phyloP scores from a whole-genome alignment of 2,329 filamentous ascomycete species.

The Trichophyton rubrum region DNA sequence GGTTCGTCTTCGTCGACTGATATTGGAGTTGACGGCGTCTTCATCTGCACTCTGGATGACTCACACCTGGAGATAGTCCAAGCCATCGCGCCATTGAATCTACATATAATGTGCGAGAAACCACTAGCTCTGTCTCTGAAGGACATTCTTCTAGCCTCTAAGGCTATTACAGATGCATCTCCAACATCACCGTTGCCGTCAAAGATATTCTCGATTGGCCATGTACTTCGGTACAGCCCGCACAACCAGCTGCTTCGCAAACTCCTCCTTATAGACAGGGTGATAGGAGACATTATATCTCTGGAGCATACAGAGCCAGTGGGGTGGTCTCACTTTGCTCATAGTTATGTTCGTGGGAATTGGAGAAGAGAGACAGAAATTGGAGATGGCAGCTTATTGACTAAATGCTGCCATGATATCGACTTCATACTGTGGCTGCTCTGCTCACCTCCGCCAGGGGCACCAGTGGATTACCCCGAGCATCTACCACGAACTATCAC shows the following conservation, averaged over 20 bases:
- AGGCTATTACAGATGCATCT: slow-evolving; percentile 17
- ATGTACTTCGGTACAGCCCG: slow-evolving; percentile 85
- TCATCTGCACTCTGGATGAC: slow-evolving; percentile 72
- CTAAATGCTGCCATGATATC: slow-evolving; percentile 93
- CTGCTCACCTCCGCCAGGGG: slow-evolving; percentile 51
- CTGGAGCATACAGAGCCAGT: slow-evolving; percentile 89
- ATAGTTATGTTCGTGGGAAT: slow-evolving; percentile 83
- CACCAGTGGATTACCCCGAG: slow-evolving; percentile 33
- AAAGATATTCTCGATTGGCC: slow-evolving; percentile 74
- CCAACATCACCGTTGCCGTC: slow-evolving; percentile 10
- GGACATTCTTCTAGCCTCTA: slow-evolving; percentile 64
- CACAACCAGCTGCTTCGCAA: slow-evolving; percentile 78
- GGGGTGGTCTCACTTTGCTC: slow-evolving; percentile 90
- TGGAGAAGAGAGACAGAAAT: slow-evolving; percentile 69
- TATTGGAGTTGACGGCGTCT: slow-evolving; percentile 51
- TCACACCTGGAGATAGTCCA: slow-evolving; percentile 72
- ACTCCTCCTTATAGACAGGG: slow-evolving; percentile 59
- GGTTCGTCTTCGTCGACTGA: slow-evolving; percentile 20
- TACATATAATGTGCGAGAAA: slow-evolving; percentile 94
- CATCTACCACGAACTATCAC: slow-evolving; percentile 67
- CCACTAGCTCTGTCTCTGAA: slow-evolving; percentile 67
- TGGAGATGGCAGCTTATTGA: slow-evolving; percentile 68
- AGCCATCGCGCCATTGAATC: slow-evolving; percentile 51
- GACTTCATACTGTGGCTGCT: slow-evolving; percentile 87
- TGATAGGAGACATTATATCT: slow-evolving; percentile 73